Conservation (phyloP, 1,284 basidiomycete genomes). For the Athelia psychrophila region DNA sequence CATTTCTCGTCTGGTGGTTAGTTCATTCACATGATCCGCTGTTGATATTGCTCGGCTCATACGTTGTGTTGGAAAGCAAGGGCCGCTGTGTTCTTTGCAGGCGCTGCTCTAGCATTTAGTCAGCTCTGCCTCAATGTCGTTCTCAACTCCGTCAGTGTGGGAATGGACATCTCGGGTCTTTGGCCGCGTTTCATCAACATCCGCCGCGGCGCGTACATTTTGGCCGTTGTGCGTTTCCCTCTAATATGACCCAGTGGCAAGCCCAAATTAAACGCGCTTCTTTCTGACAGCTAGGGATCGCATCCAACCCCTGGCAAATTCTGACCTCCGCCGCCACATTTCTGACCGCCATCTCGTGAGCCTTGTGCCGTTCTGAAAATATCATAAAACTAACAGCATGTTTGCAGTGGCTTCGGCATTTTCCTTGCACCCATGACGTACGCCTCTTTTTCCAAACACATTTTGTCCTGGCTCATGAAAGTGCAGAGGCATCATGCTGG, state of each 20-base stretch:
- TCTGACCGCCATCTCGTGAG: slow-evolving; percentile 6
- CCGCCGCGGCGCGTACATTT: slow-evolving; percentile 8
- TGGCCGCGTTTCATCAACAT: slow-evolving; percentile 10
- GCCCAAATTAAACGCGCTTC: background rate
- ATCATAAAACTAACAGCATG: background rate
- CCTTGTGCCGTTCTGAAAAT: background rate
- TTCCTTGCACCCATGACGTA: slow-evolving; percentile 5
- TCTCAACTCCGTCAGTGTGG: slow-evolving; percentile 1
- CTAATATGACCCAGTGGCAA: too few relatives aligned
- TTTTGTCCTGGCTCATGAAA: background rate
- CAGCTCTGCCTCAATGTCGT: slow-evolving; percentile 4
- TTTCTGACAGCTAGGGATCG: slow-evolving; percentile 4
- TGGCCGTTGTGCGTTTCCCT: background rate
- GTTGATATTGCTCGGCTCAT: too few relatives aligned
- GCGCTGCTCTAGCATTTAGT: background rate
- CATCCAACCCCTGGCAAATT: slow-evolving; percentile 10
- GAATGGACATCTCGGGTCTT: slow-evolving; percentile 4
- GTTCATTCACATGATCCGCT: background rate
- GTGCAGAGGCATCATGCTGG: slow-evolving; percentile 5
- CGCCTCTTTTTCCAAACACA: background rate
- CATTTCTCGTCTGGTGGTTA: background rate
- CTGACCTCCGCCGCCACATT: slow-evolving; percentile 7
- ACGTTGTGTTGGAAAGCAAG: background rate
- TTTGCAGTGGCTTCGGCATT: slow-evolving; percentile 6
- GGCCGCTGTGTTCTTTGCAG: slow-evolving; percentile 3